These are phyloP conservation scores for Podospora pseudopauciseta DNA, from an alignment of 495 filamentous ascomycete genomes.

Conservation along the genomic window DNA sequence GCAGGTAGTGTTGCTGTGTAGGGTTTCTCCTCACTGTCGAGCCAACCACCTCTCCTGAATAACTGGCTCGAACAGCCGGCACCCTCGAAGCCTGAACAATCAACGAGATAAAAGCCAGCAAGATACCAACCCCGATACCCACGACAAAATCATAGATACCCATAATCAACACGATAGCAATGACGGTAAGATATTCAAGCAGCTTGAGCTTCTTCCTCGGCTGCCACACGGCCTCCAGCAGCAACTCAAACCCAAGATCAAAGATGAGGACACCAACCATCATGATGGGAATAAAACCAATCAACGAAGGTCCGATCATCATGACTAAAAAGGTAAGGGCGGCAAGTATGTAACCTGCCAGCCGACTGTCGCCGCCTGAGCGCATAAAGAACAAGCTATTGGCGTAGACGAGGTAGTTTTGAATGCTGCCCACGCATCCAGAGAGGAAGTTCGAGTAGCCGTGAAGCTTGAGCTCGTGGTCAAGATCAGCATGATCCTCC, in stretches of 20 bases:
- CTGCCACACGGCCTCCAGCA: constrained; percentile 81
- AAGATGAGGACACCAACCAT: constrained; percentile 95
- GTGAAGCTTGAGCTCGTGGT: constrained; percentile 89
- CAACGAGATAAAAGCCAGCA: constrained; percentile 83
- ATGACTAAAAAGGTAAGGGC: constrained; percentile 73
- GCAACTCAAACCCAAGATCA: constrained; percentile 82
- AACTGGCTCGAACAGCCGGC: constrained; percentile 80
- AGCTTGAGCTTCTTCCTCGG: constrained; percentile 80
- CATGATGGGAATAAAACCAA: constrained; percentile 94
- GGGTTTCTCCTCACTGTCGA: constrained; percentile 90
- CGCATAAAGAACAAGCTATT: constrained; percentile 94
- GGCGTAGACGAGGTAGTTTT: constrained; percentile 96
- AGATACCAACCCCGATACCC: constrained; percentile 87
- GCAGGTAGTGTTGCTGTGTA: constrained; percentile 80
- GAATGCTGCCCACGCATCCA: constrained; percentile 81
- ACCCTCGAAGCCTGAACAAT: constrained; percentile 88
- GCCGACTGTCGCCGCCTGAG: constrained; percentile 78
- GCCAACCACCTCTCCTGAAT: constrained; percentile 78
- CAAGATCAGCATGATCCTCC: constrained; percentile 85
- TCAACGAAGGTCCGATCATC: constrained; percentile 76
- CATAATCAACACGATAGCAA: constrained; percentile 94
- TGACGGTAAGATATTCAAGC: constrained; percentile 86
- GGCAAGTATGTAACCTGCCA: constrained; percentile 85
- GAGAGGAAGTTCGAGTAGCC: constrained; percentile 91
- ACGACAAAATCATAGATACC: constrained; percentile 93